Percentiles rank a stretch among this genome's conserved stretches.
These are phyloP conservation scores for Coriolopsis trogii DNA, from an alignment of 1,284 basidiomycete species.

Conservation along the genomic window DNA sequence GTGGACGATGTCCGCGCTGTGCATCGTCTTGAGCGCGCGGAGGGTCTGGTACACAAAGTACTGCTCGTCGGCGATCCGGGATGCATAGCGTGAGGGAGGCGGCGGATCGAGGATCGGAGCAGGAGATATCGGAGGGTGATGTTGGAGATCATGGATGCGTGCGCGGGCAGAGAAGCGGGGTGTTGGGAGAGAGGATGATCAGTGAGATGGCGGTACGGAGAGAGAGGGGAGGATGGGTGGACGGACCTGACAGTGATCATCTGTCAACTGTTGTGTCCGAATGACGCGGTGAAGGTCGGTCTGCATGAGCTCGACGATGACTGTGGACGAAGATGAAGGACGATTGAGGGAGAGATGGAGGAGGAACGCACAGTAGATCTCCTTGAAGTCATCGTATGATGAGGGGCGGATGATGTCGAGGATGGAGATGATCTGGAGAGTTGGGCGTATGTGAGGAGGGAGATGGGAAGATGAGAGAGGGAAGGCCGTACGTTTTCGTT, in stretches of 20 bases:
- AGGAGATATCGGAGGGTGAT: too few relatives aligned
- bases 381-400: constrained; percentile 78
- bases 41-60: constrained; percentile 80
- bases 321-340: constrained; percentile 34
- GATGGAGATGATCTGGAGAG: constrained; percentile 76
- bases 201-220: constrained; percentile 6
- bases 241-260: constrained; percentile 85
- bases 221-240: constrained; percentile 1
- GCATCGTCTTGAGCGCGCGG: constrained; percentile 83
- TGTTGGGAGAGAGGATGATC: too few relatives aligned
- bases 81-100: background rate
- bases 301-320: constrained; percentile 92
- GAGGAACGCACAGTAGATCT: constrained; percentile 68
- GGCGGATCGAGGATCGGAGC: background rate
- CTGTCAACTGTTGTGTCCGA: constrained; percentile 83
- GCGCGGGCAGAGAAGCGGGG: background rate
- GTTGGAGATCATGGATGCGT: too few relatives aligned
- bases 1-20: constrained; percentile 81
- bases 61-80: constrained; percentile 31
- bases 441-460: background rate
- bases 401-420: constrained; percentile 85
- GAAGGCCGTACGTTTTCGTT: constrained; percentile 65
- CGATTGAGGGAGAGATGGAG: background rate
- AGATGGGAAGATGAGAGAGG: background rate
- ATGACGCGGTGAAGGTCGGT: constrained; percentile 91